phyloP scores from a whole-genome alignment of 352 stramenopile genomes.

The Phytophthora pistaciae region DNA sequence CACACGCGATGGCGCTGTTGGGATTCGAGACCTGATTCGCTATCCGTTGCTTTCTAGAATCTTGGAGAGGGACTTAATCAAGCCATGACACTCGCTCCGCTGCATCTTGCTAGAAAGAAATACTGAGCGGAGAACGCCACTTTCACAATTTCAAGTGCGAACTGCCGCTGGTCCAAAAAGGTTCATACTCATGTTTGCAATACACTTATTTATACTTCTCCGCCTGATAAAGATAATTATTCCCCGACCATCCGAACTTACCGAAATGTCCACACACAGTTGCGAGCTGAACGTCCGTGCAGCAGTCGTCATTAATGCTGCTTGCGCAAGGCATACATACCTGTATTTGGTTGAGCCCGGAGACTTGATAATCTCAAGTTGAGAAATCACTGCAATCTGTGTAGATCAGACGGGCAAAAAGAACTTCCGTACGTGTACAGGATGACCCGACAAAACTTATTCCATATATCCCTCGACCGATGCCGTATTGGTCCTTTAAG shows the following conservation, averaged over 20 bases:
- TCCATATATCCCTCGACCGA: neutral
- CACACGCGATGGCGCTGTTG: conserved; percentile 11
- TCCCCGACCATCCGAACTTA: too few relatives aligned
- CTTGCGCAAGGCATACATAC: too few relatives aligned
- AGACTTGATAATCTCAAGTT: neutral
- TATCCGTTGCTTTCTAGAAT: neutral
- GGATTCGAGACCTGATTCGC: neutral
- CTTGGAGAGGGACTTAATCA: neutral
- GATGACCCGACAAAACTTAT: neutral
- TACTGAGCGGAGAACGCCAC: neutral
- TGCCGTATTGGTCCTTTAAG: neutral
- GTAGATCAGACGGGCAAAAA: neutral
- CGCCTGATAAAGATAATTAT: too few relatives aligned
- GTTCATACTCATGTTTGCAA: too few relatives aligned
- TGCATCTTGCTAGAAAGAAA: neutral
- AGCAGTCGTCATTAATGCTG: neutral
- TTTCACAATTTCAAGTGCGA: too few relatives aligned
- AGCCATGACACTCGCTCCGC: too few relatives aligned
- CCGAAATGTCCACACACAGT: too few relatives aligned
- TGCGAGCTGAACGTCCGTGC: too few relatives aligned
- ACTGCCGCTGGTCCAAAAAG: too few relatives aligned
- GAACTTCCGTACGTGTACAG: neutral
- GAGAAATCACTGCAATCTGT: neutral
- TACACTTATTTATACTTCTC: too few relatives aligned
- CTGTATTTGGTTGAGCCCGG: neutral